Base-by-base conservation (phyloP, 192 early-diverging fungal genomes). In the Coemansia pectinata region DNA sequence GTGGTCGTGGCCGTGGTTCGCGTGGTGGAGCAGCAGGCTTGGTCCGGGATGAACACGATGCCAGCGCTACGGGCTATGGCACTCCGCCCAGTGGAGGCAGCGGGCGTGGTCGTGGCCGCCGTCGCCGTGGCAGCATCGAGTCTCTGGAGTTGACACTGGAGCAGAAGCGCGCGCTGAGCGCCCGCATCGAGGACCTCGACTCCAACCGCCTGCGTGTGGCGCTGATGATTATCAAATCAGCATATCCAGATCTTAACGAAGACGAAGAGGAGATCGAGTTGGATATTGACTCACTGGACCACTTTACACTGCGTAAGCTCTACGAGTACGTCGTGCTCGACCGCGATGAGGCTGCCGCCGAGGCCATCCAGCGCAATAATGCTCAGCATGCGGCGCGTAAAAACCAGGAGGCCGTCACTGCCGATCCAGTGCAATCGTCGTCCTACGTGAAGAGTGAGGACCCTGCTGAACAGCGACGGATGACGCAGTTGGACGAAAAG, bases 191-290 rank as follows among this genome's bases (percentile, higher is more conserved):
- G 33, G 74, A 80, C 14, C 62, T 80, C 38, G 66, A 71, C 15
- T 63, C 67, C 14, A 77, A 77, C 38, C 68, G 78, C 9, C 62
- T 79, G 47, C 78, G 70, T 9, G 77, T 85, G 27, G 74, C 78
- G 42, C 66, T 76, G 53, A 76, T 80, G 73, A 79, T 84, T 21
- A 84, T 84, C 64, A 84, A 84, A 33, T 84, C 81, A 0, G 81
- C 81, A 15, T 78, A 79, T 38, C 81, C 81, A 0, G 81, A 84
- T n/a, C 63, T 84, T 31, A 84, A 84, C 67, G 81, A 84, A 36
- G 87, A 85, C 14, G 88, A 92, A 65, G 92, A 93, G 41, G 96
- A 98, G 77, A 94, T 98, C 65, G 96, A 98, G 74, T 85, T 99
- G 69, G 97, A 99, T 67, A 97, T 99, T 79, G 96, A 97, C 66